These are phyloP conservation scores for Lumnitzera racemosa DNA, from an alignment of 345 rosid species.

Conservation along the genomic window DNA sequence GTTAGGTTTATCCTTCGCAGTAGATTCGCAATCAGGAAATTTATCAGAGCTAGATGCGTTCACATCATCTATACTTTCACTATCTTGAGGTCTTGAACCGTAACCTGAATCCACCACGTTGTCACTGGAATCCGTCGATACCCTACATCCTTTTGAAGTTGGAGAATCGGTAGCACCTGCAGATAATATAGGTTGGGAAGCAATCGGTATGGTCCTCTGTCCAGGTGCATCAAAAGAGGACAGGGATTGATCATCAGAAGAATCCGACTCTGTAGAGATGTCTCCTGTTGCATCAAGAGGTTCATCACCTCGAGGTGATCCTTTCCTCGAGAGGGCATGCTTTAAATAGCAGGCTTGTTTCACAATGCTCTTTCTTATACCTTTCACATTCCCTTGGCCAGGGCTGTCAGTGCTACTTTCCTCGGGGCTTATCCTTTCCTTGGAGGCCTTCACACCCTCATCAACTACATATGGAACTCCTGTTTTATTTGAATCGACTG, in stretches of 20 bases:
- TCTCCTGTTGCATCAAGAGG: slow-evolving; percentile 23
- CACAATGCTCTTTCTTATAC: slow-evolving; percentile 51
- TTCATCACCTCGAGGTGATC: slow-evolving; percentile 30
- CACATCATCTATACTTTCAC: background rate
- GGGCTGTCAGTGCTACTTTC: slow-evolving; percentile 38
- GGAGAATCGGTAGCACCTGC: slow-evolving; percentile 1
- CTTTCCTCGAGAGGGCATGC: slow-evolving; percentile 60
- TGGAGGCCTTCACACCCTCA: slow-evolving; percentile 24
- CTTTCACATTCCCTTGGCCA: slow-evolving; percentile 40
- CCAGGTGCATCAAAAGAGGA: slow-evolving; percentile 14
- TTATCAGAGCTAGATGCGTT: too few relatives aligned
- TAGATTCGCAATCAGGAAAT: too few relatives aligned
- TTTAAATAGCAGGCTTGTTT: slow-evolving; percentile 53
- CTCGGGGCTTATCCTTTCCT: slow-evolving; percentile 29
- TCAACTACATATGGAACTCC: slow-evolving; percentile 36
- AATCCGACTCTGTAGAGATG: slow-evolving; percentile 24
- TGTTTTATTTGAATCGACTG: slow-evolving; percentile 32
- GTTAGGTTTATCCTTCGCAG: too few relatives aligned
- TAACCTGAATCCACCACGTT: slow-evolving; percentile 11
- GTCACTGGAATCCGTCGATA: slow-evolving; percentile 18
- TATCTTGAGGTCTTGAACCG: background rate
- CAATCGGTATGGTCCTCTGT: slow-evolving; percentile 15
- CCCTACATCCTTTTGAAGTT: slow-evolving; percentile 16
- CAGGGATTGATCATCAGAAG: slow-evolving; percentile 38
- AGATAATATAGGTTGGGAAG: slow-evolving; percentile 13